Base-by-base conservation (phyloP, 192 early-diverging fungal species). In the Umbelopsis vinacea region DNA sequence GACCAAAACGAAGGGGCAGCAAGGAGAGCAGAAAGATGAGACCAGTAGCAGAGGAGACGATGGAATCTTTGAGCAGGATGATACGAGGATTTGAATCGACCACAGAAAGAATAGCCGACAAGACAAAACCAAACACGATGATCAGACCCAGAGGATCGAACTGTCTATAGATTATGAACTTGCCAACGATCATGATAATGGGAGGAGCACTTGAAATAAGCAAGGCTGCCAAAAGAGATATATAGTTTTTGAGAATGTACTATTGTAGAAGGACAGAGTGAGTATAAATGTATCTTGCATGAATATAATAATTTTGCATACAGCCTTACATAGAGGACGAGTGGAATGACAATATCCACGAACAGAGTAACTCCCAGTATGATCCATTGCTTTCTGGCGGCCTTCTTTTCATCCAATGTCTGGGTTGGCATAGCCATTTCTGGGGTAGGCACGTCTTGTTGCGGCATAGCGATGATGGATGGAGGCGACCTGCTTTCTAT, bases 1-100 rank as follows among this genome's bases (percentile, higher is more conserved):
- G 52, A 4, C 78, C 52, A 67, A 73, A 53, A 3, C 71, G 66
- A 66, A 84, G 37, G 40, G 83, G 83, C 4, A 84, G 55, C 19
- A 84, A 24, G 5, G 76, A 76, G 22, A 60, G 19, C 14, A 84
- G 46, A 66, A 84, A 84, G n/a, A 78, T 60, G 17, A 71, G 15
- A 67, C 79, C 71, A n/a, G 71, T 69, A 12, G 73, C 54, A 24
- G 71, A 47, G 0, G 81, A 82, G 11, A 74, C 69, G 46, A 70
- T 29, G 2, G 83, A 84, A 48, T 84, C 83, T 24, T 79, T 73
- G 52, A 84, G 50, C 24, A 84, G 60, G 9, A 77, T 35, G 26
- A 78, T n/a, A 19, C 81, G 75, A 40, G 76, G 73, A 55, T 84
- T 69, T 22, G 67, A 52, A 40, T 69, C 67, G 35, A 77, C 29